These are phyloP conservation scores for Exophiala xenobiotica DNA, from an alignment of 2,329 filamentous ascomycete genomes.

Conservation along the genomic window DNA sequence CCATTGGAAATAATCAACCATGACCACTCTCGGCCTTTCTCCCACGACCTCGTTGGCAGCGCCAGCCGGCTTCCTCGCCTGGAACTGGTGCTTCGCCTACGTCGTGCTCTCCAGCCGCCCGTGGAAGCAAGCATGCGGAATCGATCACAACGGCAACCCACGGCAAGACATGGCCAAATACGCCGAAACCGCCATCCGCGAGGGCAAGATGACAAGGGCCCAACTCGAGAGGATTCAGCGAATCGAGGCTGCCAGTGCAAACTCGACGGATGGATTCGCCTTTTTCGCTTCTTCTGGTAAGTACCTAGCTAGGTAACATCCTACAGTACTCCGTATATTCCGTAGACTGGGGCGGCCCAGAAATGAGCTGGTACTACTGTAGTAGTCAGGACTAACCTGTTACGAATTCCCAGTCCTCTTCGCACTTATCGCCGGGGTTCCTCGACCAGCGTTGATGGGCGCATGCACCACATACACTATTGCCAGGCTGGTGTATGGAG, in stretches of 20 bases:
- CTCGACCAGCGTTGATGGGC: conserved; percentile 38
- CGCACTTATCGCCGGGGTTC: conserved; percentile 43
- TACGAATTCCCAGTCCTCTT: conserved; percentile 39
- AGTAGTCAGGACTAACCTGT: conserved; percentile 10
- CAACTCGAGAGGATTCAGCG: conserved; percentile 38
- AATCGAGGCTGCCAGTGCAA: conserved; percentile 43
- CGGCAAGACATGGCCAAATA: conserved; percentile 49
- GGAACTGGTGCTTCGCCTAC: conserved; percentile 43
- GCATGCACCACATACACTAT: conserved; percentile 43
- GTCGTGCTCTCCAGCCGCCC: conserved; percentile 45
- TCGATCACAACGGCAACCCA: conserved; percentile 51
- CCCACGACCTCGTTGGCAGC: conserved; percentile 3
- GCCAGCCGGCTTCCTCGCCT: conserved; percentile 20
- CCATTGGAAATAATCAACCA: no score
- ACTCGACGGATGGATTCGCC: conserved; percentile 41
- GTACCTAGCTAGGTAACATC: neutral
- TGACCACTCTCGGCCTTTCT: conserved; percentile 9
- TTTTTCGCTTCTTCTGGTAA: conserved; percentile 37
- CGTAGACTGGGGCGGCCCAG: no score
- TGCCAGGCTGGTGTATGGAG: conserved; percentile 43
- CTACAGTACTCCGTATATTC: neutral
- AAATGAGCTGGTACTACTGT: no score
- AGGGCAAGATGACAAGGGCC: conserved; percentile 45
- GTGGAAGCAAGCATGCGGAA: conserved; percentile 43
- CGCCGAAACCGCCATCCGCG: conserved; percentile 44